Evolutionary conservation across 345 rosid species (phyloP), one percentile per base, ranked within the genome.

Genomic region (Draba incana): DNA sequence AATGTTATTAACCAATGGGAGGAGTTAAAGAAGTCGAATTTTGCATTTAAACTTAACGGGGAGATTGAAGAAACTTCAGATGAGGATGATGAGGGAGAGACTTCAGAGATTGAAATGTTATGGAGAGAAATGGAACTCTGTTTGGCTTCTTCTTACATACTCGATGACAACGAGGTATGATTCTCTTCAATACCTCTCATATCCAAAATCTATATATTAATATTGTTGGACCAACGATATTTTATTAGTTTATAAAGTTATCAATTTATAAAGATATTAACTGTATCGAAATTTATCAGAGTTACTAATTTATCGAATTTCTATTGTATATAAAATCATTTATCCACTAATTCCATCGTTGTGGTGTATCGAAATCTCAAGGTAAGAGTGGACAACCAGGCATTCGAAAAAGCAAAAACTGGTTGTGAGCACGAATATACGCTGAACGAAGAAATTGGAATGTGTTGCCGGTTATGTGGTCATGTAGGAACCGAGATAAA

Each of bases 91-190:
- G 90, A 89, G 2, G 90, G 72, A 68, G 88, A 94, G 64, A 53
- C 64, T n/a, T 84, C 93, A 6, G 98, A 89, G 71, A 75, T 54
- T 28, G 96, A 92, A 35, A 79, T 88, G 81, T 75, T 92, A 70
- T 92, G 98, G 99, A 84, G 77, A 80, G 98, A 94, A 77, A 88
- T 94, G 98, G 92, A 87, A 54, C 75, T 89, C 31, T 84, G 79
- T 52, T 53, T 88, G 87, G 90, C 98, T 67, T 86, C 97, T 27
- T 73, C 84, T 31, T 86, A 83, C 83, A 79, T 91, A 46, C 81
- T 84, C 0, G 93, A 88, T 50, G 92, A 91, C 68, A 80, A 82
- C 42, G 96, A 91, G 97, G 99, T 89, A 76, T 37, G 4, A 6
- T 39, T 39, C 20, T 62, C 8, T 28, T 46, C 0, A 8, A 47